phyloP scores from a whole-genome alignment of 2,329 filamentous ascomycete species.

The Calonectria multiphialidica region DNA sequence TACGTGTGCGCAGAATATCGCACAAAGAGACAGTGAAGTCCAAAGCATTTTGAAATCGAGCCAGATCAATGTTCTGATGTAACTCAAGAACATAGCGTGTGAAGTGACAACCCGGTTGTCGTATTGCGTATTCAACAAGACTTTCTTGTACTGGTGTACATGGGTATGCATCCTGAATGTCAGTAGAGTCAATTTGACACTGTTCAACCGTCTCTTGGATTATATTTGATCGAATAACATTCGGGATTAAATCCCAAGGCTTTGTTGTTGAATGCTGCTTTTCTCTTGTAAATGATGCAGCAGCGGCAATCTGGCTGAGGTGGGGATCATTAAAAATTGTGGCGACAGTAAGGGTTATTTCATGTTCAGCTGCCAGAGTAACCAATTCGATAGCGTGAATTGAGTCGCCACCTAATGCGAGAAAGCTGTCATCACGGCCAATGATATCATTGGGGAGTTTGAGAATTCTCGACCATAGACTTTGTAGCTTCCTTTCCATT shows the following conservation, averaged over 20 bases:
- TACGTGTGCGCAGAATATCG: neutral
- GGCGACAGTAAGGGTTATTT: constrained; percentile 3
- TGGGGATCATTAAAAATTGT: constrained; percentile 7
- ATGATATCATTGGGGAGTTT: constrained; percentile 45
- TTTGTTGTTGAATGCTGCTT: neutral
- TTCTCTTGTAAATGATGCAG: neutral
- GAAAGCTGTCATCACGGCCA: neutral
- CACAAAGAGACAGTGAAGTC: neutral
- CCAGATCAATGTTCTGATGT: neutral
- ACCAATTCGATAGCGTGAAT: constrained; percentile 41
- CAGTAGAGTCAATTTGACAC: neutral
- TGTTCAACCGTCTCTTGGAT: neutral
- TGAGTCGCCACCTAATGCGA: constrained; percentile 16
- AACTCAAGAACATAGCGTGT: neutral
- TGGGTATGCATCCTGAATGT: neutral
- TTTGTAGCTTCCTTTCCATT: constrained; percentile 33
- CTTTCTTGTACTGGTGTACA: constrained; percentile 12
- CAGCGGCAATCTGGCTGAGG: neutral
- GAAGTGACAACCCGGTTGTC: neutral
- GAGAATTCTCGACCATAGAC: constrained; percentile 46
- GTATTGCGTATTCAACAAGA: neutral
- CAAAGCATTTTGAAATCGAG: neutral
- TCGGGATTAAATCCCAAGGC: neutral
- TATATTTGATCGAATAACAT: neutral
- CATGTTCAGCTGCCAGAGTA: neutral